A percentile compares a stretch with the other conserved stretches of the same genome.
Evolutionary conservation across 805 yeast genomes (phyloP).

Genomic region (Kodamaea nitidulidarum): DNA sequence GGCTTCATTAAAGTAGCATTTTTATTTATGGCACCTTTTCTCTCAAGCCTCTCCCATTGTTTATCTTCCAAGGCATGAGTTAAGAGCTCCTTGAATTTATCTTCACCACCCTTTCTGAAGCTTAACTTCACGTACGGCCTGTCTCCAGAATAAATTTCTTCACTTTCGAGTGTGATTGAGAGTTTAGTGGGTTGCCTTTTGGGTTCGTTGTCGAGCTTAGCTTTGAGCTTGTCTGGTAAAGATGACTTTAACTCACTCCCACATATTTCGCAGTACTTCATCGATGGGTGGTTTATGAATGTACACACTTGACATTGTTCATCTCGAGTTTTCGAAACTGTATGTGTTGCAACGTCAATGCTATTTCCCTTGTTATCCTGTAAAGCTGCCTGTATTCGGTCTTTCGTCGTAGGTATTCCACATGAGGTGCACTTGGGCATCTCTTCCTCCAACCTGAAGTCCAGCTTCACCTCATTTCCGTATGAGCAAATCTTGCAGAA

Average conservation of each 20-base stretch:
- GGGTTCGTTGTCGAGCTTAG: background rate
- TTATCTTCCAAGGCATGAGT: constrained; percentile 41
- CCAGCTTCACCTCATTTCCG: constrained; percentile 41
- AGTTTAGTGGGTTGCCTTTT: constrained; percentile 4
- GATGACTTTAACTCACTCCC: constrained; percentile 44
- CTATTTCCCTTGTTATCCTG: constrained; percentile 11
- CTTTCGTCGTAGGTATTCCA: constrained; percentile 28
- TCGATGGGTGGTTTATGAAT: constrained; percentile 75
- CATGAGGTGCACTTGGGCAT: constrained; percentile 38
- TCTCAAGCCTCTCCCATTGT: constrained; percentile 44
- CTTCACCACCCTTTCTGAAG: constrained; percentile 70
- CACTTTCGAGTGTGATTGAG: constrained; percentile 25
- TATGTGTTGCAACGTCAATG: too few relatives aligned
- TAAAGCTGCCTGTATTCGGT: constrained; percentile 6
- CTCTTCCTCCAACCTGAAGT: constrained; percentile 17
- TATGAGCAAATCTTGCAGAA: constrained; percentile 86
- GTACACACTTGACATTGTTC: constrained; percentile 61
- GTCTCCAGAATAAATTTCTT: constrained; percentile 31
- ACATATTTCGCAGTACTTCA: constrained; percentile 82
- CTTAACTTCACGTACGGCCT: constrained; percentile 58
- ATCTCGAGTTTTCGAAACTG: constrained; percentile 14
- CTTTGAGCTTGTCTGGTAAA: constrained; percentile 7
- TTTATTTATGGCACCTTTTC: constrained; percentile 33
- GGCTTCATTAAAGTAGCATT: constrained; percentile 1
- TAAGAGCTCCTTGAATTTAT: constrained; percentile 44